Evolutionary conservation across 2,329 filamentous ascomycete species (phyloP), one percentile per base, ranked within the genome.

Genomic region (Paraphaeosphaeria minitans): DNA sequence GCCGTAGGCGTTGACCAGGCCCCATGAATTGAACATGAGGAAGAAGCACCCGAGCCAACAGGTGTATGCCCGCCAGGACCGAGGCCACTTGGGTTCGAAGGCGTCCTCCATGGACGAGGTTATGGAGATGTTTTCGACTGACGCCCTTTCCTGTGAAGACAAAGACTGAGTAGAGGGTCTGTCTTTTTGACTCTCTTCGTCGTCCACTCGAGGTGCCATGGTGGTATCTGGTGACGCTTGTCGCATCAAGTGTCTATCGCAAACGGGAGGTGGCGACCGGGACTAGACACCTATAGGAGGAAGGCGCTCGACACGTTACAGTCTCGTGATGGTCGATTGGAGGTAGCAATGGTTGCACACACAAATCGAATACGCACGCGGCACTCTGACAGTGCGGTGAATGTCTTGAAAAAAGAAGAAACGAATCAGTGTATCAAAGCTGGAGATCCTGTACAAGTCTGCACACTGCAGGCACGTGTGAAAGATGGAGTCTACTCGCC

Each of bases 1-100:
- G 39, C 82, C 82, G 57, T 81, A 83, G 6, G 80, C 78, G 59
- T 82, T 83, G 33, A 83, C 79, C 1, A 82, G 65, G 12, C 80
- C 80, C 79, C 80, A 82, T 29, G 75, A 77, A 63, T 80, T 80
- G 69, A 80, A 81, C 81, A 83, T 83, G 55, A 83, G 78, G 56
- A 82, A 76, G 68, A 83, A 83, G 60, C 81, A 81, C 24, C 78
- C 80, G 4, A 80, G 63, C 56, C 82, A 71, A 54, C 77, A 78
- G 7, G 73, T 63, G 58, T 80, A 83, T 14, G 81, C 76, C 59
- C 76, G 70, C 79, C 79, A 81, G 46, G 74, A 71, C 27, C 59
- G 72, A 1, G 81, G 81, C 81, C 81, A 82, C 48, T 73, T 73
- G 5, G 75, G 75, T 55, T 80, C 77, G 9, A 65, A 58, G 16